Conservation (phyloP, 1,139 yeast species). For the Entelexis paramagnoliae region DNA sequence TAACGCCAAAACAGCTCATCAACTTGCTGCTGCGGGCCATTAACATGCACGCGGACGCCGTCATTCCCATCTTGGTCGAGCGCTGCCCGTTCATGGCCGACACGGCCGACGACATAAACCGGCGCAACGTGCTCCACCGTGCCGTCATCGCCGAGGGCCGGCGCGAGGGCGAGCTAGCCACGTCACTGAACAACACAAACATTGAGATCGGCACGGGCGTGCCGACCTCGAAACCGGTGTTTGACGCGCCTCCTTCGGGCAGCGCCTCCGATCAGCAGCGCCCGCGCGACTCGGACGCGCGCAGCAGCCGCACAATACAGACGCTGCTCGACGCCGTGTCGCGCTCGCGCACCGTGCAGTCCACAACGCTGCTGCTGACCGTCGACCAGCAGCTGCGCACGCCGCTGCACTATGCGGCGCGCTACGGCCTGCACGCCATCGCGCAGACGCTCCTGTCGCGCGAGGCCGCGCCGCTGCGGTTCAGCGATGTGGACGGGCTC, state of each 20-base stretch:
- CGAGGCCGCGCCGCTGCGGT: conserved; percentile 46
- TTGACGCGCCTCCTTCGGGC: neutral
- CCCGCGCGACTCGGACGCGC: neutral
- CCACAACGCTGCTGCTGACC: conserved; percentile 29
- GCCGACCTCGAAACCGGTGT: neutral
- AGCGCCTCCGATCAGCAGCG: neutral
- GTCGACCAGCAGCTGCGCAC: conserved; percentile 71
- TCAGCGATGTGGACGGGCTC: conserved; percentile 79
- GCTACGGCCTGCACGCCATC: conserved; percentile 65
- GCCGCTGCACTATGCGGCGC: conserved; percentile 84
- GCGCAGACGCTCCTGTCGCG: conserved; percentile 45
- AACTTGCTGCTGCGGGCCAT: conserved; percentile 26
- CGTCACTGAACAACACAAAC: neutral
- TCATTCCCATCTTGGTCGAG: conserved; percentile 16
- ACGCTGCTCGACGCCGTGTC: conserved; percentile 38
- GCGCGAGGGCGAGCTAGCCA: conserved; percentile 20
- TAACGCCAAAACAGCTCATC: conserved; percentile 16
- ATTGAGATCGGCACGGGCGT: conserved; percentile 14
- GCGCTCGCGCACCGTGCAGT: neutral
- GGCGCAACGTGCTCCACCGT: conserved; percentile 77
- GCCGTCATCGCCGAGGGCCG: conserved; percentile 70
- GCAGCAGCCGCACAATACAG: conserved; percentile 33
- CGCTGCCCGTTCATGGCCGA: conserved; percentile 33
- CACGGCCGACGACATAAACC: conserved; percentile 51
- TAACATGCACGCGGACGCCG: neutral